Base-by-base conservation (phyloP, 345 rosid genomes). In the Eucalyptus erythrocorys region DNA sequence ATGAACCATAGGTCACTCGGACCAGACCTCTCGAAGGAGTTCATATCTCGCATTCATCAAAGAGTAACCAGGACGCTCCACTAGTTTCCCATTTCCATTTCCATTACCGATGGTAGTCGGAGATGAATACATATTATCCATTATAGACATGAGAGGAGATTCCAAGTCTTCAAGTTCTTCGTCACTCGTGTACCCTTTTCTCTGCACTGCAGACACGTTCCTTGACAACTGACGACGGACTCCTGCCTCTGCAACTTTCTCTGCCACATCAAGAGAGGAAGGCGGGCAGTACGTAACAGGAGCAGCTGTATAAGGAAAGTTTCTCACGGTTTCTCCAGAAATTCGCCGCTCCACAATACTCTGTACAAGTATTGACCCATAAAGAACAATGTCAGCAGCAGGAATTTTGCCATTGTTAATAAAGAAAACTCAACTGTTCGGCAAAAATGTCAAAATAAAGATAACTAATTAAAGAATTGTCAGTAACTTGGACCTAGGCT, bases 181-280 rank as follows among this genome's bases (percentile, higher is more conserved):
- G 14, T 97, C 97, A 22, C 99, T 97, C 3, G 98, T 95, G 88
- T 97, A 97, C 82, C 99, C 99, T 94, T 96, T 97, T 92, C 98
- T 95, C 92, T 94, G 99, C 32, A 94, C 90, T 27, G 66, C 89
- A 53, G 98, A 96, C 43, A 87, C 92, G 50, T 94, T 95, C 92
- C 97, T 93, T 14, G 94, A 93, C 71, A 95, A 86, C 26, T 90
- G 94, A 53, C 91, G 88, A 59, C 76, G 88, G 14, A 90, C 91
- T 86, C 94, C 93, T 19, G 91, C 93, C 94, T 94, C 97, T 7
- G 95, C 95, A 88, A 94, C 94, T 90, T 95, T 92, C 89, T 94
- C 96, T 5, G 93, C 95, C n/a, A 96, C 94, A 30, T 91, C 93
- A 79, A 92, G 88, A 26, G 94, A 89, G 48, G 95, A 94, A 79